phyloP scores from a whole-genome alignment of 495 filamentous ascomycete species.

The Aspergillus ostianus region DNA sequence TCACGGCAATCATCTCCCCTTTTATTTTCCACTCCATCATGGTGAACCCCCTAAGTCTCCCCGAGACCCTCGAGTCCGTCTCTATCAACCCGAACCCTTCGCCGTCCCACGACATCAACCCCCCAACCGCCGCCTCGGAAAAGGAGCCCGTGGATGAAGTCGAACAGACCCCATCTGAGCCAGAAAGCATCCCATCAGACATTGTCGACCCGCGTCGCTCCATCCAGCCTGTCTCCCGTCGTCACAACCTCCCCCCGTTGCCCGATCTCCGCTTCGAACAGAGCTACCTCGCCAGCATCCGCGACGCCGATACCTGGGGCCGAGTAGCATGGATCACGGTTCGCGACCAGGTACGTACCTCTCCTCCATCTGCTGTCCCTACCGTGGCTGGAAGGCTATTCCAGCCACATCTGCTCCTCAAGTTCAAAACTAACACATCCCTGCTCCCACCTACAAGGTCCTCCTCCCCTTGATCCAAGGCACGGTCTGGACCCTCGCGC shows the following conservation, averaged over 20 bases:
- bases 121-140: slow-evolving; percentile 65
- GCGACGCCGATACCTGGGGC: slow-evolving; percentile 70
- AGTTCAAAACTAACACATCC: slow-evolving; percentile 4
- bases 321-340: slow-evolving; percentile 79
- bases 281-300: slow-evolving; percentile 87
- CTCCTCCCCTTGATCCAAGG: slow-evolving; percentile 82
- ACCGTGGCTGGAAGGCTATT: neutral
- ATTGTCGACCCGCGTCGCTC: slow-evolving; percentile 52
- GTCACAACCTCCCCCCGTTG: slow-evolving; percentile 69
- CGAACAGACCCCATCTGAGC: slow-evolving; percentile 50
- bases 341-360: slow-evolving; percentile 77
- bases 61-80: slow-evolving; percentile 75
- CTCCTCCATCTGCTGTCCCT: neutral
- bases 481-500: slow-evolving; percentile 73
- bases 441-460: slow-evolving; percentile 49
- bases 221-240: slow-evolving; percentile 52
- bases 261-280: slow-evolving; percentile 96
- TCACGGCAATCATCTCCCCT: slow-evolving; percentile 3
- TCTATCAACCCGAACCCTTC: slow-evolving; percentile 69
- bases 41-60: slow-evolving; percentile 56
- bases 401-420: neutral
- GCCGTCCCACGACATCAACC: slow-evolving; percentile 74
- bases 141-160: slow-evolving; percentile 47
- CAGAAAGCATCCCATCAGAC: slow-evolving; percentile 44
- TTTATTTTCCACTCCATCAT: slow-evolving; percentile 24